These are phyloP conservation scores for Backusella psychrophila DNA, from an alignment of 192 early-diverging fungal genomes.

Conservation along the genomic window DNA sequence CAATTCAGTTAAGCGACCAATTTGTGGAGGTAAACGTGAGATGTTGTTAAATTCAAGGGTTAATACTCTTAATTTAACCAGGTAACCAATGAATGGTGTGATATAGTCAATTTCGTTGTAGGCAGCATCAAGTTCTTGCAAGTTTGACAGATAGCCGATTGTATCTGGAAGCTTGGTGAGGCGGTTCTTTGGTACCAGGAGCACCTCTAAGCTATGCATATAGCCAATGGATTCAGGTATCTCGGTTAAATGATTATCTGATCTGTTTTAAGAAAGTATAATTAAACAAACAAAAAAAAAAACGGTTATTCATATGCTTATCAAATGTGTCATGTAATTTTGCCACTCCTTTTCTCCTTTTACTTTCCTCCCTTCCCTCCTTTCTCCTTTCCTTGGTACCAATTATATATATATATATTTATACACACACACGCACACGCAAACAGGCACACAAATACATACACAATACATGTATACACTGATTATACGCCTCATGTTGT, in stretches of 20 bases:
- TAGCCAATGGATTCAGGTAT: slow-evolving; percentile 78
- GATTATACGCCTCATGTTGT: neutral
- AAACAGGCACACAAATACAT: neutral
- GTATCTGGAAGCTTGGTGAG: slow-evolving; percentile 65
- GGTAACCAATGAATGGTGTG: slow-evolving; percentile 55
- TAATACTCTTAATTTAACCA: slow-evolving; percentile 64
- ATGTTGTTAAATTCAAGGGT: slow-evolving; percentile 63
- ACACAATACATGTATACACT: neutral
- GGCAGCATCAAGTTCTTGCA: slow-evolving; percentile 65
- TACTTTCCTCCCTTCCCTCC: neutral
- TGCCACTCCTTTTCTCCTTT: neutral
- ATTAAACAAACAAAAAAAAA: slow-evolving; percentile 16
- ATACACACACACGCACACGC: no score
- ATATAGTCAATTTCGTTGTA: slow-evolving; percentile 61
- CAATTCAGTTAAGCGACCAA: slow-evolving; percentile 58
- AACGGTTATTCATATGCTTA: neutral
- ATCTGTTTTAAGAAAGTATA: slow-evolving; percentile 43
- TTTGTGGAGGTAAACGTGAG: slow-evolving; percentile 56
- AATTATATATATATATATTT: no score
- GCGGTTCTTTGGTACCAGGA: slow-evolving; percentile 62
- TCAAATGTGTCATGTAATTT: neutral
- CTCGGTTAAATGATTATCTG: slow-evolving; percentile 64
- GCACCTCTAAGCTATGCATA: slow-evolving; percentile 59
- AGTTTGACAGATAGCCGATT: slow-evolving; percentile 63
- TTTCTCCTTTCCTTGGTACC: neutral